Percentiles rank a stretch among this genome's conserved stretches.
Conservation (phyloP, 768 basidiomycete species). For the Saitozyma sp. region DNA sequence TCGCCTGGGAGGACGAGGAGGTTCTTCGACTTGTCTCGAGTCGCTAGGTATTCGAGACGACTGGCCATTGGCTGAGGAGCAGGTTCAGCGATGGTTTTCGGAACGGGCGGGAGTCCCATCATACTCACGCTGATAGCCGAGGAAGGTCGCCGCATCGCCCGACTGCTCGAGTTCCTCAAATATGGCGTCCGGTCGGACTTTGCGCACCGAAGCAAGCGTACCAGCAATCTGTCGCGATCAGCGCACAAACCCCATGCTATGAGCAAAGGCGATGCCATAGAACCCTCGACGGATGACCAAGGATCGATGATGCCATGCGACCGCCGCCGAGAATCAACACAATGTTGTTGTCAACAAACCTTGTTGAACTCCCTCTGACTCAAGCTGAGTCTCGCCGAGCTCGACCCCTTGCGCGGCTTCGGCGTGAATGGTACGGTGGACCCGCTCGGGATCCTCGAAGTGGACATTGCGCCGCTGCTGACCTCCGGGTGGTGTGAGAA, state of each 20-base stretch:
- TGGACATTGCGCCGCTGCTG: constrained; percentile 4
- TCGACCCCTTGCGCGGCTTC: constrained; percentile 26
- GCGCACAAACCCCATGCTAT: not conserved
- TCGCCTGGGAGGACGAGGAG: not conserved
- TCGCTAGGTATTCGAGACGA: not conserved
- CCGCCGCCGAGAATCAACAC: not conserved
- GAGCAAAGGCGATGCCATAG: not conserved
- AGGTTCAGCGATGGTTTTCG: no score
- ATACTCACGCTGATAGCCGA: not conserved
- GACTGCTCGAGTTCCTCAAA: constrained; percentile 46
- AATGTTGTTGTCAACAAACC: constrained; percentile 31
- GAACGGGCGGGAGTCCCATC: no score
- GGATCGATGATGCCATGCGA: not conserved
- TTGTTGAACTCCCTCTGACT: constrained; percentile 35
- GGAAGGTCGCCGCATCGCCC: constrained; percentile 24
- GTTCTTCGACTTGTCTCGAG: not conserved
- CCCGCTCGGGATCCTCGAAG: constrained; percentile 13
- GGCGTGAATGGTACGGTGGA: constrained; percentile 48
- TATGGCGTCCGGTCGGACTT: constrained; percentile 38
- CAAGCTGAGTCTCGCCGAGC: constrained; percentile 14
- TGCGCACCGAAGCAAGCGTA: constrained; percentile 46
- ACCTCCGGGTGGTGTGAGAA: no score
- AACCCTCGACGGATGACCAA: not conserved
- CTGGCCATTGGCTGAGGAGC: constrained; percentile 7
- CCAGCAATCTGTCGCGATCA: constrained; percentile 30